A percentile compares a stretch with the other conserved stretches of the same genome.
These are phyloP conservation scores for Cercospora sp. DNA, from an alignment of 2,329 filamentous ascomycete species.

Conservation along the genomic window DNA sequence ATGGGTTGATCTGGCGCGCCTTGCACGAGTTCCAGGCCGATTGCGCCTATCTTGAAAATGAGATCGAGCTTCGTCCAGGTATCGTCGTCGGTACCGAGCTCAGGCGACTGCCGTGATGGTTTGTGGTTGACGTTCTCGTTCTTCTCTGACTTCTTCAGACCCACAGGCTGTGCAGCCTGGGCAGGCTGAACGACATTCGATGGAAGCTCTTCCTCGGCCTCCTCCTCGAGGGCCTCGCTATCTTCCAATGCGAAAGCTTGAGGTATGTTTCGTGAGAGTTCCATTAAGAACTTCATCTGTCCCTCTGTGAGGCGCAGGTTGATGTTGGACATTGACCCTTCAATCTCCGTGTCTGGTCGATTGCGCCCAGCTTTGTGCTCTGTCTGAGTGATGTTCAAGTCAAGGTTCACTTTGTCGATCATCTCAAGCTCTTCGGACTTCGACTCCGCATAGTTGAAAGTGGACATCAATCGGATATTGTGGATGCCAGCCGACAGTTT, in stretches of 20 bases:
- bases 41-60: slow-evolving; percentile 81
- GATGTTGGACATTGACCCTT: slow-evolving; percentile 88
- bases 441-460: slow-evolving; percentile 75
- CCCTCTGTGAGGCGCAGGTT: slow-evolving; percentile 87
- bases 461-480: slow-evolving; percentile 86
- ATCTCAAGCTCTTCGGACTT: slow-evolving; percentile 85
- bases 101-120: slow-evolving; percentile 53
- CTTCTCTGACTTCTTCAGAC: slow-evolving; percentile 38
- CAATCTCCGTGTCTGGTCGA: slow-evolving; percentile 86
- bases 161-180: slow-evolving; percentile 50
- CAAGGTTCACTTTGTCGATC: slow-evolving; percentile 94
- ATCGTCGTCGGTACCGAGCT: slow-evolving; percentile 66
- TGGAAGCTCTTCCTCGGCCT: slow-evolving; percentile 73
- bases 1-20: slow-evolving; percentile 74
- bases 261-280: slow-evolving; percentile 83
- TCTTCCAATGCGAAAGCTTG: slow-evolving; percentile 77
- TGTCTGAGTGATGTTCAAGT: slow-evolving; percentile 87
- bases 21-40: slow-evolving; percentile 84
- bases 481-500: slow-evolving; percentile 87
- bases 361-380: slow-evolving; percentile 77
- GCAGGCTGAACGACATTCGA: slow-evolving; percentile 54
- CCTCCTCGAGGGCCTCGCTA: slow-evolving; percentile 66
- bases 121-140: slow-evolving; percentile 24
- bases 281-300: slow-evolving; percentile 85
- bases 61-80: slow-evolving; percentile 93